Conservation (phyloP, 2,329 filamentous ascomycete genomes). For the Ascochyta fabae region DNA sequence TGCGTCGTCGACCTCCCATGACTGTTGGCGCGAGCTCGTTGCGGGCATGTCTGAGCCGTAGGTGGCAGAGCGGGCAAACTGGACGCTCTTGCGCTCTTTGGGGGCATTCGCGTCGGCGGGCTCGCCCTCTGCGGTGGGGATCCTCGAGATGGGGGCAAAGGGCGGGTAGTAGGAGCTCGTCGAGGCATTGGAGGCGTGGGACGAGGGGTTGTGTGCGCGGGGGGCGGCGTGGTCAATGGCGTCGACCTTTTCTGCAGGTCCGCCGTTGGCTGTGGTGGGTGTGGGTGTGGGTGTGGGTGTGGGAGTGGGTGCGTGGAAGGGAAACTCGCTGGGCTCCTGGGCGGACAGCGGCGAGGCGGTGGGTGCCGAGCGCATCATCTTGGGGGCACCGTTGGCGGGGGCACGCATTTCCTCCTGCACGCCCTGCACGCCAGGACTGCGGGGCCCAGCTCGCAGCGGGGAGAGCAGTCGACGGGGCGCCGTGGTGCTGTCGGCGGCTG, state of each 20-base stretch:
- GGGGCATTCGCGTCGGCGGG: slow-evolving; percentile 35
- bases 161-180: slow-evolving; percentile 34
- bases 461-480: slow-evolving; percentile 28
- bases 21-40: slow-evolving; percentile 66
- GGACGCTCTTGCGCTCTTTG: slow-evolving; percentile 69
- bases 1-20: slow-evolving; percentile 67
- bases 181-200: slow-evolving; percentile 33
- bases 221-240: slow-evolving; percentile 21
- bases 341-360: slow-evolving; percentile 37
- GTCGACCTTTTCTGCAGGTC: slow-evolving; percentile 27
- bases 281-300: slow-evolving; percentile 4
- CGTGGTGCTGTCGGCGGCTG: slow-evolving; percentile 30
- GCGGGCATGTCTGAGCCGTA: slow-evolving; percentile 51
- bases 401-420: slow-evolving; percentile 25
- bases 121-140: slow-evolving; percentile 40
- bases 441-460: slow-evolving; percentile 27
- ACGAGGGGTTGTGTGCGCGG: slow-evolving; percentile 27
- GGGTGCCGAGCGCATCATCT: slow-evolving; percentile 39
- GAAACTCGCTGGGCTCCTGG: slow-evolving; percentile 45
- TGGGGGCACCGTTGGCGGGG: slow-evolving; percentile 33
- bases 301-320: slow-evolving; percentile 35
- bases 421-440: slow-evolving; percentile 20
- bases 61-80: slow-evolving; percentile 66
- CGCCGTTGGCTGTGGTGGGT: slow-evolving; percentile 20
- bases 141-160: slow-evolving; percentile 42